These are phyloP conservation scores for Fusarium buharicum DNA, from an alignment of 2,329 filamentous ascomycete genomes.

Conservation along the genomic window DNA sequence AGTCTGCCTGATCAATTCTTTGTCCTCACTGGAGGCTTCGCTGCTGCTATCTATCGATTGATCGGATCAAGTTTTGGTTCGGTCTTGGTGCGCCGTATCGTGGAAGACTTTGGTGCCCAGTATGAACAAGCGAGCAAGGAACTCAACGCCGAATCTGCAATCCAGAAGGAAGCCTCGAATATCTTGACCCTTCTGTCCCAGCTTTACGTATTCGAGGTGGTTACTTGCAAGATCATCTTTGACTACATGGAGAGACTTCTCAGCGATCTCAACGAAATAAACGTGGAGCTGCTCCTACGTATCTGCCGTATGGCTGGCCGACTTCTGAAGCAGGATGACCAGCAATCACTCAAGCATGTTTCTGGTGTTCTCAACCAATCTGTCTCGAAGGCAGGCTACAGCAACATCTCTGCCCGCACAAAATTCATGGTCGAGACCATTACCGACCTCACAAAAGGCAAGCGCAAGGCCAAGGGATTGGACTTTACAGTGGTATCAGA, in stretches of 20 bases:
- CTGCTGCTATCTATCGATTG: slow-evolving; percentile 86
- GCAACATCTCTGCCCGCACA: slow-evolving; percentile 83
- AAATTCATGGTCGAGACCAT: slow-evolving; percentile 99
- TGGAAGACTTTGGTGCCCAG: slow-evolving; percentile 76
- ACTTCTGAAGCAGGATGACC: slow-evolving; percentile 88
- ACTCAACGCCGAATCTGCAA: slow-evolving; percentile 53
- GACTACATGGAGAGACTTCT: slow-evolving; percentile 88
- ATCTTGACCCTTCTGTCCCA: slow-evolving; percentile 84
- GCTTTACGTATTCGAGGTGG: slow-evolving; percentile 90
- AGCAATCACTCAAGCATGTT: slow-evolving; percentile 88
- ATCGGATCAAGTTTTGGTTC: slow-evolving; percentile 91
- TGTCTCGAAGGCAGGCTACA: slow-evolving; percentile 73
- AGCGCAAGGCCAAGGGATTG: slow-evolving; percentile 77
- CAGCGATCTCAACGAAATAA: slow-evolving; percentile 78
- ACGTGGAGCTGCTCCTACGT: slow-evolving; percentile 87
- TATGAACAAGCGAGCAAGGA: slow-evolving; percentile 61
- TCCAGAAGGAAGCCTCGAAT: slow-evolving; percentile 66
- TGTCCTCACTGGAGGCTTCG: slow-evolving; percentile 89
- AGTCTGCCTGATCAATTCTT: slow-evolving; percentile 87
- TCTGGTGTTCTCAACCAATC: slow-evolving; percentile 80
- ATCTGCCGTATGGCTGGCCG: slow-evolving; percentile 85
- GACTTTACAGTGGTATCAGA: slow-evolving; percentile 80
- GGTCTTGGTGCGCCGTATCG: slow-evolving; percentile 81
- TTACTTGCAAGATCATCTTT: slow-evolving; percentile 85
- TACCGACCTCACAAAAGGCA: slow-evolving; percentile 93